Percentiles rank a stretch among this genome's conserved stretches.
These are phyloP conservation scores for Fusarium ambrosium DNA, from an alignment of 2,329 filamentous ascomycete genomes.

Conservation along the genomic window DNA sequence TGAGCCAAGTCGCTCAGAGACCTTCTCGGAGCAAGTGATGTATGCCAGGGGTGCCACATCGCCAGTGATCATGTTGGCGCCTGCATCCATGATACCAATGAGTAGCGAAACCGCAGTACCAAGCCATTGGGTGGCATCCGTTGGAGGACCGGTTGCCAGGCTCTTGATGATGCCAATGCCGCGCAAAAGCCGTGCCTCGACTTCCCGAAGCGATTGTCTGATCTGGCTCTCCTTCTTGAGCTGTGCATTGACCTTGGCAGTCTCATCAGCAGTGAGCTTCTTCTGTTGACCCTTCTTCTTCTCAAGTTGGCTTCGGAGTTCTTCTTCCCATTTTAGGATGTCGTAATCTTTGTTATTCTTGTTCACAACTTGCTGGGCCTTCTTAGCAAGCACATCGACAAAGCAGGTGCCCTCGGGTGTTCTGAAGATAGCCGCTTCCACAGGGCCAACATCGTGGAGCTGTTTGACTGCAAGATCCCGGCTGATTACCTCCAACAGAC, in stretches of 20 bases:
- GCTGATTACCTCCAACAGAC: conserved; percentile 80
- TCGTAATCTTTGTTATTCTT: conserved; percentile 97
- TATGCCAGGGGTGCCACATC: conserved; percentile 84
- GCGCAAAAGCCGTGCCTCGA: conserved; percentile 80
- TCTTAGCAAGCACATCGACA: conserved; percentile 90
- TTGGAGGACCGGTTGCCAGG: conserved; percentile 89
- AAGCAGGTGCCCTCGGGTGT: conserved; percentile 91
- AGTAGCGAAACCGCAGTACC: conserved; percentile 82
- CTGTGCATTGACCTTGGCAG: conserved; percentile 90
- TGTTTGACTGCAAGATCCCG: conserved; percentile 79
- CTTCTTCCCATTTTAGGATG: conserved; percentile 96
- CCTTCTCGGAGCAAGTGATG: conserved; percentile 81
- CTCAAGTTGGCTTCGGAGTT: conserved; percentile 87
- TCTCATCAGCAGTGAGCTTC: conserved; percentile 91
- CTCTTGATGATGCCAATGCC: conserved; percentile 89
- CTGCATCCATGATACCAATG: conserved; percentile 80
- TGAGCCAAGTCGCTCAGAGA: conserved; percentile 79
- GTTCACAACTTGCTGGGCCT: conserved; percentile 76
- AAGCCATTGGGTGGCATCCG: conserved; percentile 90
- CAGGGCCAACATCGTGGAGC: conserved; percentile 80
- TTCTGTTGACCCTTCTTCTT: conserved; percentile 92
- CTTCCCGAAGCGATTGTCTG: conserved; percentile 75
- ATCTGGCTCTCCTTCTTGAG: conserved; percentile 88
- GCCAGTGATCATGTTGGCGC: conserved; percentile 85
- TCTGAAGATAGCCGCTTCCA: conserved; percentile 92